Percentiles rank a stretch among this genome's conserved stretches.
Evolutionary conservation across 306 rosid genomes (phyloP).

Genomic region (Benincasa hispida): DNA sequence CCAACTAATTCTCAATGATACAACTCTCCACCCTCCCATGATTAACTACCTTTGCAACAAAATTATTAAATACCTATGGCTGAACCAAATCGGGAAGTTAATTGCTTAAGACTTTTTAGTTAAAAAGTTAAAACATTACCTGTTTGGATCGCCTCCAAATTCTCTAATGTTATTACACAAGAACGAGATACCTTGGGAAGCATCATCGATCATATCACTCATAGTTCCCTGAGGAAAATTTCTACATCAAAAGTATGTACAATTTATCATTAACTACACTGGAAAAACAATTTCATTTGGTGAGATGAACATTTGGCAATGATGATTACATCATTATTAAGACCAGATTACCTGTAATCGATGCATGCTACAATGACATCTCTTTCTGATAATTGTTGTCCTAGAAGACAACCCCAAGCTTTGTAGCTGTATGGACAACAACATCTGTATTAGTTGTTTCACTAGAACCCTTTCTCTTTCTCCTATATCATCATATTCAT

Average conservation of each 20-base stretch:
- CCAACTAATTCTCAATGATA: not conserved
- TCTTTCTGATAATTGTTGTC: conserved; percentile 80
- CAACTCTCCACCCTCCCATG: not conserved
- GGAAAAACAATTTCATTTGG: not conserved
- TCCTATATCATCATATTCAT: not conserved
- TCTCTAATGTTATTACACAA: conserved; percentile 82
- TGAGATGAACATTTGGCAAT: not conserved
- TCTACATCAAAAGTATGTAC: conserved; percentile 30
- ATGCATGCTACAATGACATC: conserved; percentile 94
- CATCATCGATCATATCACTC: conserved; percentile 74
- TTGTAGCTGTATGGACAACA: conserved; percentile 44
- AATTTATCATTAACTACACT: not conserved
- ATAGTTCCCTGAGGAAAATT: conserved; percentile 98
- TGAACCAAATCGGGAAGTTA: not conserved
- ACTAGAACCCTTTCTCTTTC: not conserved
- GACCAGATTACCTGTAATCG: conserved; percentile 63
- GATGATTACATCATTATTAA: not conserved
- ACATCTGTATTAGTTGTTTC: not conserved
- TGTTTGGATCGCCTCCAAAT: conserved; percentile 93
- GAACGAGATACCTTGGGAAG: conserved; percentile 85
- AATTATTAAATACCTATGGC: not conserved
- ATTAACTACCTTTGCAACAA: not conserved
- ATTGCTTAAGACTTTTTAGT: not conserved
- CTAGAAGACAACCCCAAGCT: conserved; percentile 98
- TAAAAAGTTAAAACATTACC: conserved; percentile 19